Percentiles rank a stretch among this genome's conserved stretches.
Evolutionary conservation across 495 filamentous ascomycete genomes (phyloP).

Genomic region (Penicillium lividum): DNA sequence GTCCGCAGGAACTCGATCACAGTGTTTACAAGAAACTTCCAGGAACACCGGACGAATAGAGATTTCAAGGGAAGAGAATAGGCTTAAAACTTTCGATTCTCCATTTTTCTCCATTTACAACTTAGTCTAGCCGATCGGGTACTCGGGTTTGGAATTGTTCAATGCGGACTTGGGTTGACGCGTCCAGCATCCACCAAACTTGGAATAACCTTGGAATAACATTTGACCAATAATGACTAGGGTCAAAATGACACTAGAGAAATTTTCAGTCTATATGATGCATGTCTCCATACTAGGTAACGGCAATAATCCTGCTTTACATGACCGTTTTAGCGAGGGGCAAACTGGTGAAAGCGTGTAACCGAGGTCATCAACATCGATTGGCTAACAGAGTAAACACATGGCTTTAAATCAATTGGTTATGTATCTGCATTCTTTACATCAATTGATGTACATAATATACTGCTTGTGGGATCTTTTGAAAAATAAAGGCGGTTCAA

Average conservation of each 20-base stretch:
- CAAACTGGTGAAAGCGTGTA: background rate
- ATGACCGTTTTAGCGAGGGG: background rate
- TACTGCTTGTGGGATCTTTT: too few species aligned
- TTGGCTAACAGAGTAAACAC: too few species aligned
- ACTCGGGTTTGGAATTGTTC: background rate
- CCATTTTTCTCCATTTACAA: background rate
- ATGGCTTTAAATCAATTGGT: too few species aligned
- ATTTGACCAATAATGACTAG: background rate
- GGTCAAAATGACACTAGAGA: background rate
- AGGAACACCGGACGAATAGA: background rate
- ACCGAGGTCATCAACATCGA: too few species aligned
- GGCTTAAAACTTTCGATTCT: background rate
- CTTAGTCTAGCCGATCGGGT: background rate
- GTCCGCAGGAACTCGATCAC: background rate
- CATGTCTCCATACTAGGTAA: background rate
- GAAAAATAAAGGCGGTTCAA: too few species aligned
- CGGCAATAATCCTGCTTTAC: background rate
- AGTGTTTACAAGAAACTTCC: background rate
- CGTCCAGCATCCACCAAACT: constrained; percentile 1
- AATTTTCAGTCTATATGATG: background rate
- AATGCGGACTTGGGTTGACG: background rate
- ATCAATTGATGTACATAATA: too few species aligned
- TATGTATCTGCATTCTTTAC: too few species aligned
- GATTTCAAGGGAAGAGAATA: background rate
- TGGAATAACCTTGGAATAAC: background rate